Conservation (phyloP, 257 asterid species). For the Ocimum tenuiflorum region DNA sequence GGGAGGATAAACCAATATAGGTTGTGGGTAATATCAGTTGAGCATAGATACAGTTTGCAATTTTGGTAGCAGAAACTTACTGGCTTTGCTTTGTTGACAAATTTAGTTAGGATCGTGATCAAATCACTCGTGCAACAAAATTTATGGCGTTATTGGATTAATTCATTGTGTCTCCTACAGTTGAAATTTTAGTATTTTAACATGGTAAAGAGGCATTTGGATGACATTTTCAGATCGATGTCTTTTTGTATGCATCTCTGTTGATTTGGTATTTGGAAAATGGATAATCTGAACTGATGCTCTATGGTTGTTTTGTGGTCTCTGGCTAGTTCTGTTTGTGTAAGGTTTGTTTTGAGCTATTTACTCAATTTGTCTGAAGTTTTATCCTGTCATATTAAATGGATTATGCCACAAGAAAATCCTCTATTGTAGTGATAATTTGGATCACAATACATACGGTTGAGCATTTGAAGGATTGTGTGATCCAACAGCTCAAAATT, state of each 20-base stretch:
- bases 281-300: neutral
- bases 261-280: neutral
- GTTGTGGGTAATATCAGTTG: neutral
- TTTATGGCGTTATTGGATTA: neutral
- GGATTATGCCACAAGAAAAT: neutral
- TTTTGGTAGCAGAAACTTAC: neutral
- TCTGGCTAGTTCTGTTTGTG: neutral
- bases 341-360: neutral
- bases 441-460: too few species aligned
- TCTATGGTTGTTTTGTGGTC: neutral
- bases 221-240: neutral
- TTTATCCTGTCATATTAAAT: neutral
- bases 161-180: neutral
- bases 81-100: too few species aligned
- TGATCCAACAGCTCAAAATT: too few species aligned
- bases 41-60: neutral
- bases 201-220: neutral
- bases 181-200: neutral
- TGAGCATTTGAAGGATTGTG: too few species aligned
- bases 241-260: neutral
- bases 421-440: neutral
- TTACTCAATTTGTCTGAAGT: constrained; percentile 11
- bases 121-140: neutral
- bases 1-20: neutral
- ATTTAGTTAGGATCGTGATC: neutral